phyloP scores from a whole-genome alignment of 768 basidiomycete genomes.

The Agrocybe pediades region DNA sequence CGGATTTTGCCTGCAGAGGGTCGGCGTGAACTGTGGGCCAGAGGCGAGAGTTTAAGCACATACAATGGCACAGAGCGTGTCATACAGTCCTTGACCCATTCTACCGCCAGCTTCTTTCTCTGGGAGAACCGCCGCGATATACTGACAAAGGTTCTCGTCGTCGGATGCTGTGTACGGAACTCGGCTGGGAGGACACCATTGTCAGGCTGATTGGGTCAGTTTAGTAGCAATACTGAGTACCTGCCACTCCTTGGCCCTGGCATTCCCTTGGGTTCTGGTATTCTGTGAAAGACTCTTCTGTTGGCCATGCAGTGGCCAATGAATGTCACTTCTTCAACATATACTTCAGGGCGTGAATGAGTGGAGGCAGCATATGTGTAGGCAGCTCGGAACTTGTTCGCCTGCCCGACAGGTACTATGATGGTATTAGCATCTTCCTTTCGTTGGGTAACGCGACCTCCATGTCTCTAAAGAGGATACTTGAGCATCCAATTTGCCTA shows the following conservation, averaged over 20 bases:
- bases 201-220: neutral
- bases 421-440: slow-evolving; percentile 25
- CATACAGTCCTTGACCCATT: slow-evolving; percentile 35
- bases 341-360: slow-evolving; percentile 9
- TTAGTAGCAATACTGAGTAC: slow-evolving; percentile 7
- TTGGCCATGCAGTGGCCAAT: slow-evolving; percentile 25
- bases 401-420: slow-evolving; percentile 13
- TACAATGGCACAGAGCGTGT: slow-evolving; percentile 30
- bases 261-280: slow-evolving; percentile 26
- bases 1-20: slow-evolving; percentile 1
- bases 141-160: slow-evolving; percentile 36
- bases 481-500: neutral
- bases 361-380: neutral
- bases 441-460: slow-evolving; percentile 24
- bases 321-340: slow-evolving; percentile 29
- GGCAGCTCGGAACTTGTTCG: neutral
- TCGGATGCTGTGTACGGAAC: slow-evolving; percentile 38
- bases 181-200: slow-evolving; percentile 15
- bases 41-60: slow-evolving; percentile 6
- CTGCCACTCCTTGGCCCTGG: slow-evolving; percentile 21
- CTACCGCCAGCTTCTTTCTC: slow-evolving; percentile 40
- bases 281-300: slow-evolving; percentile 19
- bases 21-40: neutral
- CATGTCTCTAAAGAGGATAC: slow-evolving; percentile 23
- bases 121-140: slow-evolving; percentile 37